Percentiles rank a stretch among this genome's conserved stretches.
These are phyloP conservation scores for Diutina rugosa DNA, from an alignment of 1,139 yeast species.

Conservation along the genomic window DNA sequence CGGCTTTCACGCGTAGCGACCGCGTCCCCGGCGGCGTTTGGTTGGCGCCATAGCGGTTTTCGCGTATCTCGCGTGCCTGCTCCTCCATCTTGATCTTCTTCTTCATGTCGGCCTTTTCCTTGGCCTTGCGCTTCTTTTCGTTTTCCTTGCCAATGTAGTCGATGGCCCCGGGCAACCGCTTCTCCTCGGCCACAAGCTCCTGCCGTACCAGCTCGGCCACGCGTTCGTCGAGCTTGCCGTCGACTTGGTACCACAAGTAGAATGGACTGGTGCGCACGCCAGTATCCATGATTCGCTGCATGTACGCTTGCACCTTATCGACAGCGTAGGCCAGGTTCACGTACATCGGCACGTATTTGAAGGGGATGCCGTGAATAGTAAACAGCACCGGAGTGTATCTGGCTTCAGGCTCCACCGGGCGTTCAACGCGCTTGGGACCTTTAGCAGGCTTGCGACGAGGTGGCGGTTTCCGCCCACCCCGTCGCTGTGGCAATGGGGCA, in stretches of 20 bases:
- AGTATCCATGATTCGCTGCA: constrained; percentile 45
- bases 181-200: constrained; percentile 26
- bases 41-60: not conserved
- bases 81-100: constrained; percentile 1
- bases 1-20: not conserved
- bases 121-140: constrained; percentile 2
- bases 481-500: constrained; percentile 10
- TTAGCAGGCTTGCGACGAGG: constrained; percentile 14
- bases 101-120: constrained; percentile 2
- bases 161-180: constrained; percentile 25
- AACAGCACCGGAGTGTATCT: constrained; percentile 54
- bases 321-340: constrained; percentile 51
- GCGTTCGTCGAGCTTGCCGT: constrained; percentile 59
- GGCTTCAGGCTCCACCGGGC: constrained; percentile 27
- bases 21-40: not conserved
- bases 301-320: constrained; percentile 41
- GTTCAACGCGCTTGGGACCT: constrained; percentile 7
- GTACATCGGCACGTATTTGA: constrained; percentile 55
- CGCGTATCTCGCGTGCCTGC: not conserved
- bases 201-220: constrained; percentile 36
- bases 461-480: constrained; percentile 11
- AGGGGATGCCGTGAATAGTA: constrained; percentile 49
- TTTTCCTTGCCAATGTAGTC: constrained; percentile 1
- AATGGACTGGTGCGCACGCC: constrained; percentile 54
- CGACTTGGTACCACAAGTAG: constrained; percentile 77